Conservation (phyloP, 768 basidiomycete species). For the Rhizopogon sp. region DNA sequence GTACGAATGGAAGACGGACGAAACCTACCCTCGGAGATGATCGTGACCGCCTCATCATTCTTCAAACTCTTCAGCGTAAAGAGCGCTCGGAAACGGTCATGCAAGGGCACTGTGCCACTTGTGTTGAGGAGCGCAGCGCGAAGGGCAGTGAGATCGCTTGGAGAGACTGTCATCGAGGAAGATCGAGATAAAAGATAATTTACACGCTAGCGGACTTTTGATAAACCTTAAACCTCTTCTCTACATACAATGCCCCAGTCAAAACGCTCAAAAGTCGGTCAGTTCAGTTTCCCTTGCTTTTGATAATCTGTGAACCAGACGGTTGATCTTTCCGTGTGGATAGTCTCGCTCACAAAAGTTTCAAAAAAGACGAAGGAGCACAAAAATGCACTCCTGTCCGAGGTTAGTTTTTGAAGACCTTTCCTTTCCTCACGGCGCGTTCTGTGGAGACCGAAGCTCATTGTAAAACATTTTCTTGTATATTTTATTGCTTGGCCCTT, state of each 20-base stretch:
- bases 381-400: conserved; percentile 77
- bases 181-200: conserved; percentile 28
- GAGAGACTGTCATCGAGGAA: conserved; percentile 31
- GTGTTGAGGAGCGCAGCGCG: conserved; percentile 76
- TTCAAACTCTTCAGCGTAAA: conserved; percentile 89
- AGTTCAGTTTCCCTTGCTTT: conserved; percentile 25
- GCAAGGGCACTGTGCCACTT: conserved; percentile 67
- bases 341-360: conserved; percentile 93
- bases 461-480: not conserved
- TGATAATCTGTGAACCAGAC: conserved; percentile 1
- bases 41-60: conserved; percentile 70
- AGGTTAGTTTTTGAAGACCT: conserved; percentile 41
- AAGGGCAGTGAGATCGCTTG: conserved; percentile 60
- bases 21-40: conserved; percentile 75
- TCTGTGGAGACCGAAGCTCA: not conserved
- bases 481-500: not conserved
- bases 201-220: conserved; percentile 42
- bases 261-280: conserved; percentile 84
- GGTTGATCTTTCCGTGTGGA: conserved; percentile 11
- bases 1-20: conserved; percentile 1
- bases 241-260: conserved; percentile 70
- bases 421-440: not conserved
- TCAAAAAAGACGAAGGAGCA: conserved; percentile 89
- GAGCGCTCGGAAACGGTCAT: conserved; percentile 83
- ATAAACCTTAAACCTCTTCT: conserved; percentile 15